Conservation (phyloP, 352 stramenopile genomes). For the Peronosclerospora sorghi region DNA sequence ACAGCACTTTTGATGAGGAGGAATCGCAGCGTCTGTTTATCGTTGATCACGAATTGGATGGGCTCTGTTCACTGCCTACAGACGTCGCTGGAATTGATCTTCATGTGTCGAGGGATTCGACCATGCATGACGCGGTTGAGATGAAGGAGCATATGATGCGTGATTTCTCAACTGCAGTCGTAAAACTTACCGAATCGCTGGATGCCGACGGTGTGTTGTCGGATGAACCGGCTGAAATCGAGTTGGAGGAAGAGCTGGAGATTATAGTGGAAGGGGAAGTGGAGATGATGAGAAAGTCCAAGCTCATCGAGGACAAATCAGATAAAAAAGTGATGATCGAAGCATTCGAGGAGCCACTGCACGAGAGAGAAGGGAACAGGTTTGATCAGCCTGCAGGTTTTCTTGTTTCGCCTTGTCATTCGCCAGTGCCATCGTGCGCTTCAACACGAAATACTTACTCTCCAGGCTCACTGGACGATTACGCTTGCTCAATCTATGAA, state of each 20-base stretch:
- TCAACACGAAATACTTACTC: slow-evolving; percentile 16
- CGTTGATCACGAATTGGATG: slow-evolving; percentile 8
- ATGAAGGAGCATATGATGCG: slow-evolving; percentile 1
- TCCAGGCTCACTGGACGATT: slow-evolving; percentile 35
- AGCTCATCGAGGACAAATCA: background rate
- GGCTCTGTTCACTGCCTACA: slow-evolving; percentile 2
- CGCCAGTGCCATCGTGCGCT: background rate
- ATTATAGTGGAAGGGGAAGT: slow-evolving; percentile 7
- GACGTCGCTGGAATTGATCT: background rate
- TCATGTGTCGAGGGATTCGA: background rate
- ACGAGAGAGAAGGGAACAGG: slow-evolving; percentile 10
- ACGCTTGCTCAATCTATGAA: slow-evolving; percentile 42
- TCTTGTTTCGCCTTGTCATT: background rate
- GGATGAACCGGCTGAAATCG: slow-evolving; percentile 3
- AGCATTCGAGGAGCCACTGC: slow-evolving; percentile 5
- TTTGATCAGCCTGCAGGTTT: slow-evolving; percentile 11
- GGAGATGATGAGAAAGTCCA: slow-evolving; percentile 1
- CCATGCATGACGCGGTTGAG: slow-evolving; percentile 4
- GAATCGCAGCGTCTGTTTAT: slow-evolving; percentile 12
- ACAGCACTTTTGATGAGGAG: slow-evolving; percentile 26
- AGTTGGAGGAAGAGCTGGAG: slow-evolving; percentile 6
- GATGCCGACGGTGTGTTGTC: background rate
- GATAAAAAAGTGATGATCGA: slow-evolving; percentile 5
- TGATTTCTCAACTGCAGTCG: slow-evolving; percentile 1
- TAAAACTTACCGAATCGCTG: slow-evolving; percentile 1